Conservation (phyloP, 148 eudicot genomes). For the Hydrangea macrophylla region DNA sequence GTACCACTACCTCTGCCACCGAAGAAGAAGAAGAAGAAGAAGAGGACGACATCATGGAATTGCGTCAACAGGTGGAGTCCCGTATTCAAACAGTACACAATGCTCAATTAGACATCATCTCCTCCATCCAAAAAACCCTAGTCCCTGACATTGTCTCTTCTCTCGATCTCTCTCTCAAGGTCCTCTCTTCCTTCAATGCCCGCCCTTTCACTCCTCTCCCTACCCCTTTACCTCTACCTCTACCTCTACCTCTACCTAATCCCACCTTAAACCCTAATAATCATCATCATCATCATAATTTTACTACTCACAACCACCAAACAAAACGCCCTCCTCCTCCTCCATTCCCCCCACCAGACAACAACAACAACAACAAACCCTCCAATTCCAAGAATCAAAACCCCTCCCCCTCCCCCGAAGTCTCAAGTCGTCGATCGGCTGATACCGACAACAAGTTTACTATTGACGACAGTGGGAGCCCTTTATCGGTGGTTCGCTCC, state of each 20-base stretch:
- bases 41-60: conserved; percentile 27
- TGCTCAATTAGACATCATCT: conserved; percentile 52
- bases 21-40: neutral
- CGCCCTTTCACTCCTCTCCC: conserved; percentile 53
- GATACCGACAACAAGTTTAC: conserved; percentile 7
- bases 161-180: conserved; percentile 64
- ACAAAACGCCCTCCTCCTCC: conserved; percentile 9
- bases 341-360: neutral
- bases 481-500: conserved; percentile 52
- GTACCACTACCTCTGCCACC: no score
- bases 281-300: conserved; percentile 5
- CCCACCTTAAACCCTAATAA: conserved; percentile 9
- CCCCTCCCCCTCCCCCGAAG: conserved; percentile 15
- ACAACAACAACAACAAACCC: conserved; percentile 15
- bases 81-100: conserved; percentile 46
- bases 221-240: conserved; percentile 32
- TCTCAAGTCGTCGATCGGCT: conserved; percentile 10
- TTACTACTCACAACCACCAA: no score
- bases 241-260: conserved; percentile 24
- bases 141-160: conserved; percentile 75
- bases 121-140: conserved; percentile 73
- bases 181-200: conserved; percentile 58
- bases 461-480: conserved; percentile 33
- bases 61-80: conserved; percentile 55
- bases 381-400: neutral